phyloP scores from a whole-genome alignment of 176 grass and related monocot species.

The Calamus simplicifolius region DNA sequence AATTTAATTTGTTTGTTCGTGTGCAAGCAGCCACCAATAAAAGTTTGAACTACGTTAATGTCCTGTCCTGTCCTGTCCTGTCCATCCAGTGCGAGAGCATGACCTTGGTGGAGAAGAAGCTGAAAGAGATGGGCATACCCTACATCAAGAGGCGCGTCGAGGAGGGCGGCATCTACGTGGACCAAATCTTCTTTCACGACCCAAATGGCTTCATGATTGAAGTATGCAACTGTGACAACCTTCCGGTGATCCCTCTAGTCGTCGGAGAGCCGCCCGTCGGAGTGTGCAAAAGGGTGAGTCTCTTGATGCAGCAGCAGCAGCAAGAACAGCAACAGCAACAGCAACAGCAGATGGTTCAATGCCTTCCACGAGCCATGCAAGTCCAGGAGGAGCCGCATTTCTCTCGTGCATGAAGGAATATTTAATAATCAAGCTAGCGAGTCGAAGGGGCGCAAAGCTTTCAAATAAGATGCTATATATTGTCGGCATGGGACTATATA shows the following conservation, averaged over 20 bases:
- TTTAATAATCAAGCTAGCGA: slow-evolving; percentile 12
- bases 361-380: slow-evolving; percentile 13
- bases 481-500: too few species aligned
- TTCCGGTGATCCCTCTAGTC: slow-evolving; percentile 53
- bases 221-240: slow-evolving; percentile 80
- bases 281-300: slow-evolving; percentile 36
- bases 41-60: not conserved
- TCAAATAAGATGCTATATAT: too few species aligned
- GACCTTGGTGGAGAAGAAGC: slow-evolving; percentile 47
- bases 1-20: too few species aligned
- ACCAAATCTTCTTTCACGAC: slow-evolving; percentile 94
- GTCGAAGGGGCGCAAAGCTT: too few species aligned
- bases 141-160: slow-evolving; percentile 42
- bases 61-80: not conserved
- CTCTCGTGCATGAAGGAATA: slow-evolving; percentile 29
- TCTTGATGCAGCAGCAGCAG: slow-evolving; percentile 20
- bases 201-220: slow-evolving; percentile 96
- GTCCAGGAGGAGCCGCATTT: slow-evolving; percentile 51
- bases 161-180: slow-evolving; percentile 60
- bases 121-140: slow-evolving; percentile 49
- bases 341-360: not conserved
- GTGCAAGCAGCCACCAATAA: too few species aligned
- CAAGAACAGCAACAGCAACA: not conserved
- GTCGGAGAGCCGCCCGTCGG: slow-evolving; percentile 15
- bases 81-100: slow-evolving; percentile 64